These are phyloP conservation scores for Lentinula novae-zelandiae DNA, from an alignment of 1,284 basidiomycete species.

Conservation along the genomic window DNA sequence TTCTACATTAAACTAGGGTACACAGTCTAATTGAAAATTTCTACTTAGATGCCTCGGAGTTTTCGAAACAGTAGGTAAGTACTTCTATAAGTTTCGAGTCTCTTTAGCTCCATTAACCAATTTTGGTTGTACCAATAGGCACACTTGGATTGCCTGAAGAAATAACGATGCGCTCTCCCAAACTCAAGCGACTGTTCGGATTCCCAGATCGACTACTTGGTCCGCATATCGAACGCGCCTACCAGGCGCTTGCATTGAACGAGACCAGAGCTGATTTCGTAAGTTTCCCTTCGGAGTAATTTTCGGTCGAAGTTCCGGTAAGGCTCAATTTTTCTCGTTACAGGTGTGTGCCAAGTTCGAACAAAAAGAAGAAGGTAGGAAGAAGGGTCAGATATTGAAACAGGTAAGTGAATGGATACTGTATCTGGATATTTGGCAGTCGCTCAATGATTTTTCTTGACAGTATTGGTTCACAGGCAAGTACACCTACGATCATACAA, in stretches of 20 bases:
- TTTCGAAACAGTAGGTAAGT: constrained; percentile 63
- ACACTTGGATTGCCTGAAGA: constrained; percentile 66
- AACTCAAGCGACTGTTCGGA: constrained; percentile 51
- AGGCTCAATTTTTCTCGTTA: neutral
- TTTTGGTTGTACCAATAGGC: neutral
- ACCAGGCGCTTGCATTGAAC: constrained; percentile 65
- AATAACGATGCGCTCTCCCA: constrained; percentile 37
- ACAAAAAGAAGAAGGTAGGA: constrained; percentile 48
- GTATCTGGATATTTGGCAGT: no score
- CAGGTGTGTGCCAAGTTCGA: constrained; percentile 62
- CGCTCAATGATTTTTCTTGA: neutral
- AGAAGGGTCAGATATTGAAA: constrained; percentile 55
- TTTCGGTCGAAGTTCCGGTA: neutral
- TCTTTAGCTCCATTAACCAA: neutral
- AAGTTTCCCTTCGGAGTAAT: constrained; percentile 10
- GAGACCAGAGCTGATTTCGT: constrained; percentile 67
- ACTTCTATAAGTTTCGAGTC: neutral
- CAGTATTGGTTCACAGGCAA: constrained; percentile 69
- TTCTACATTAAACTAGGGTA: neutral
- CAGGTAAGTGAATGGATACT: constrained; percentile 36
- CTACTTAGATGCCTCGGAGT: constrained; percentile 59
- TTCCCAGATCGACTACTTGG: constrained; percentile 58
- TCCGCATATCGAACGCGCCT: constrained; percentile 59
- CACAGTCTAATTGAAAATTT: constrained; percentile 6
- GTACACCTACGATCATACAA: constrained; percentile 15